Conservation (phyloP, 495 filamentous ascomycete species). For the Coniosporium apollinis region DNA sequence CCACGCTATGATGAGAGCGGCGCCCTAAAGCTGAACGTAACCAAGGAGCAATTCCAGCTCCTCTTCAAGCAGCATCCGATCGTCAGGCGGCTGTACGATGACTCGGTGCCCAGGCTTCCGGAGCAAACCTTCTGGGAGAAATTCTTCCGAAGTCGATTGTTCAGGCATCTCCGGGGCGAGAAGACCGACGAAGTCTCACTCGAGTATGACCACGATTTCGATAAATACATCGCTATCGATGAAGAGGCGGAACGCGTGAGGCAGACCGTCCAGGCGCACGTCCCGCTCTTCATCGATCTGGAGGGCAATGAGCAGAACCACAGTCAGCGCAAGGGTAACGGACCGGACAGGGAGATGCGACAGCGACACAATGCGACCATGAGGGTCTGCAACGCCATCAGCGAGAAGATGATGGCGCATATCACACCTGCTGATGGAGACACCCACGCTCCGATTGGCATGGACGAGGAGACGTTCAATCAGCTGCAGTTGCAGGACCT, state of each 20-base stretch:
- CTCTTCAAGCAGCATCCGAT: constrained; percentile 89
- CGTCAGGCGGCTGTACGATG: constrained; percentile 79
- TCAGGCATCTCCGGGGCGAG: constrained; percentile 84
- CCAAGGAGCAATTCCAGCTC: constrained; percentile 78
- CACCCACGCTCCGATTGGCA: constrained; percentile 41
- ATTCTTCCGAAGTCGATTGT: constrained; percentile 79
- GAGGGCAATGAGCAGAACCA: constrained; percentile 90
- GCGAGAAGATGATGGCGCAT: constrained; percentile 77
- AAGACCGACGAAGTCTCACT: constrained; percentile 61
- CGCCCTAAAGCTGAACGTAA: constrained; percentile 64
- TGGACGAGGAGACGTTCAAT: constrained; percentile 60
- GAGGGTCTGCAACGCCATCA: constrained; percentile 67
- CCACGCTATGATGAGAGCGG: constrained; percentile 62
- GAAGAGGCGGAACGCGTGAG: constrained; percentile 37
- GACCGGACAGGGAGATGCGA: constrained; percentile 75
- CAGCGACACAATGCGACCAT: constrained; percentile 56
- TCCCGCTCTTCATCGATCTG: constrained; percentile 81
- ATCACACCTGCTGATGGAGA: constrained; percentile 62
- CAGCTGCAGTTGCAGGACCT: constrained; percentile 70
- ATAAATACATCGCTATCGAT: constrained; percentile 62
- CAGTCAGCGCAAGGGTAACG: constrained; percentile 60
- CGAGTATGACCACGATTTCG: constrained; percentile 19
- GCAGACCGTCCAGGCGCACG: constrained; percentile 34
- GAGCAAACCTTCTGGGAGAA: constrained; percentile 77
- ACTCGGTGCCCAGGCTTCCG: constrained; percentile 68